These are phyloP conservation scores for Alternaria arbusti DNA, from an alignment of 2,329 filamentous ascomycete genomes.

Conservation along the genomic window DNA sequence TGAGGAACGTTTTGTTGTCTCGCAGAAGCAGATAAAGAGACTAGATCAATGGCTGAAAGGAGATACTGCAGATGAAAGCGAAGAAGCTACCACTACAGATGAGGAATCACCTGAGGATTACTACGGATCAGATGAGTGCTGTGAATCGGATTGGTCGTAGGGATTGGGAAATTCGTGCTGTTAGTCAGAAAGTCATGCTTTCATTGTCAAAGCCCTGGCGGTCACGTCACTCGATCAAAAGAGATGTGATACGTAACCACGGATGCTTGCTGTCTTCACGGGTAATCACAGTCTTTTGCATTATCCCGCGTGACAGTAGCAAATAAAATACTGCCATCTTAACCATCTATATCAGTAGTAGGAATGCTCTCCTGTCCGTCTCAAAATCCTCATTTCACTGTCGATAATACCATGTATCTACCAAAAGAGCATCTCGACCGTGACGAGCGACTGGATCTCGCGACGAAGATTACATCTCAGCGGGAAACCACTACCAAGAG, in stretches of 20 bases:
- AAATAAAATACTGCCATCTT: background rate
- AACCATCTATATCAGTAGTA: background rate
- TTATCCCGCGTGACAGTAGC: background rate
- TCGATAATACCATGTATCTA: background rate
- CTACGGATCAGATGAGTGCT: background rate
- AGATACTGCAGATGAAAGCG: background rate
- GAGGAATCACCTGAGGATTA: background rate
- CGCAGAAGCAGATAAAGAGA: conserved; percentile 28
- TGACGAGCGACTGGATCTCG: background rate
- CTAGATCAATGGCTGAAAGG: conserved; percentile 25
- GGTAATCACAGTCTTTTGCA: background rate
- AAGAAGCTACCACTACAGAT: background rate
- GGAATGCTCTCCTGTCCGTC: background rate
- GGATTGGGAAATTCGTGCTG: background rate
- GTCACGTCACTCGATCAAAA: background rate
- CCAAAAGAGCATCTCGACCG: background rate
- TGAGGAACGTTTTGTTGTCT: conserved; percentile 29
- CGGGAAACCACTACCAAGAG: background rate
- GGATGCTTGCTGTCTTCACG: background rate
- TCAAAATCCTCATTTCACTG: background rate
- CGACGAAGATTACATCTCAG: background rate
- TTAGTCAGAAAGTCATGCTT: background rate
- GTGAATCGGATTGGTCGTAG: background rate
- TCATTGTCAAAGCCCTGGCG: background rate
- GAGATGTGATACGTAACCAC: background rate